Evolutionary conservation across 176 grass and related monocot genomes (phyloP).

Genomic region (Dendrocalamus sinicus): DNA sequence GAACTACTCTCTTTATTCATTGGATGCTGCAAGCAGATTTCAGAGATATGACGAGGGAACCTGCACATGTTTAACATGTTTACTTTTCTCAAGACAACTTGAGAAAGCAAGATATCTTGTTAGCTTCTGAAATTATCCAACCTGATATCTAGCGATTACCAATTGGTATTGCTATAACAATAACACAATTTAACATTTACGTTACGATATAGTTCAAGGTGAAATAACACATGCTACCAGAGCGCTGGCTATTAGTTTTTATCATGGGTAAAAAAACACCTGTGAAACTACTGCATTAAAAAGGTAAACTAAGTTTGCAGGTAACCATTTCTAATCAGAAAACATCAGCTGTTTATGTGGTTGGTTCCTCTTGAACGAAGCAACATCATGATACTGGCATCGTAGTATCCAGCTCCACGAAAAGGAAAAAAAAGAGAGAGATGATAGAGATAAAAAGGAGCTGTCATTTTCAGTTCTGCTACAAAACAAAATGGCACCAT

Average conservation of each 20-base stretch:
- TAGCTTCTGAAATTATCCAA: slow-evolving; percentile 9
- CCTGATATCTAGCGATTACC: not conserved
- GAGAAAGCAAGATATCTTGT: slow-evolving; percentile 52
- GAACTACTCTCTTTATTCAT: slow-evolving; percentile 49
- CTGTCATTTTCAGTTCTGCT: slow-evolving; percentile 50
- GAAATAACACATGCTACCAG: slow-evolving; percentile 11
- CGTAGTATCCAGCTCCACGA: slow-evolving; percentile 30
- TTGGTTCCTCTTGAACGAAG: slow-evolving; percentile 43
- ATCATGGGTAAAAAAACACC: not conserved
- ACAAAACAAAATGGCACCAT: slow-evolving; percentile 27
- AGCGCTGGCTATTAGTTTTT: slow-evolving; percentile 15
- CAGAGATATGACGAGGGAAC: slow-evolving; percentile 33
- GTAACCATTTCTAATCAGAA: slow-evolving; percentile 25
- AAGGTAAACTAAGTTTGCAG: not conserved
- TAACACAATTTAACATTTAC: not conserved
- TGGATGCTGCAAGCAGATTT: slow-evolving; percentile 45
- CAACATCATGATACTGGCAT: slow-evolving; percentile 37
- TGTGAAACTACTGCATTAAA: slow-evolving; percentile 15
- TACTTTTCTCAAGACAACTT: slow-evolving; percentile 31
- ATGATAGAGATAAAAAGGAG: slow-evolving; percentile 44
- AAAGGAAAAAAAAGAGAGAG: slow-evolving; percentile 36
- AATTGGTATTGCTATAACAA: slow-evolving; percentile 23
- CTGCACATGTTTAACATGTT: slow-evolving; percentile 58
- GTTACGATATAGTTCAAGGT: not conserved
- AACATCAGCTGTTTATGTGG: slow-evolving; percentile 1